phyloP scores from a whole-genome alignment of 2,329 filamentous ascomycete species.

The Fusarium sp. region DNA sequence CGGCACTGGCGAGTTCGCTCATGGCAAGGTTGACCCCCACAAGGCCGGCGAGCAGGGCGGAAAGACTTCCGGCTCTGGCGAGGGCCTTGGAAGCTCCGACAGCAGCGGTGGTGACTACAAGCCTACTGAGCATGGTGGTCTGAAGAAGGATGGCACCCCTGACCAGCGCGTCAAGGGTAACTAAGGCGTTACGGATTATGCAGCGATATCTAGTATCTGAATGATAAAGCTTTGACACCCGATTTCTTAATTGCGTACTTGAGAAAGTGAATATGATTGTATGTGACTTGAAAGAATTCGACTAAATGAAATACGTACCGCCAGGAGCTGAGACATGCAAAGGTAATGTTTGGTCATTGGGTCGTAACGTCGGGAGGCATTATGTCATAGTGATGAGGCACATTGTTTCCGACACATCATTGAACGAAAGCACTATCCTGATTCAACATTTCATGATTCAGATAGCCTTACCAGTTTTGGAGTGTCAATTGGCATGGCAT shows the following conservation, averaged over 20 bases:
- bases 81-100: constrained; percentile 1
- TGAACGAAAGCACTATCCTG: neutral
- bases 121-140: constrained; percentile 23
- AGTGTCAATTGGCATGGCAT: neutral
- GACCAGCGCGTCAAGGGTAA: constrained; percentile 28
- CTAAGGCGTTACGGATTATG: neutral
- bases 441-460: accelerated
- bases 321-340: neutral
- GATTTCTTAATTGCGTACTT: too few relatives aligned
- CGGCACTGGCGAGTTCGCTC: constrained; percentile 36
- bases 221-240: neutral
- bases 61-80: constrained; percentile 18
- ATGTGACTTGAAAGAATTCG: accelerated
- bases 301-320: too few relatives aligned
- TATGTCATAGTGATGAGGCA: neutral
- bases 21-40: constrained; percentile 37
- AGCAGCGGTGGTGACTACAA: constrained; percentile 18
- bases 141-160: constrained; percentile 25
- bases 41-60: constrained; percentile 31
- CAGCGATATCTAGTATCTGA: neutral
- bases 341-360: accelerated
- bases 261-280: too few relatives aligned
- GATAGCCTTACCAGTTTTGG: too few relatives aligned
- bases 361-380: neutral
- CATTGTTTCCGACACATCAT: accelerated